phyloP scores from a whole-genome alignment of 257 asterid species.

The Forsythia suspensa region DNA sequence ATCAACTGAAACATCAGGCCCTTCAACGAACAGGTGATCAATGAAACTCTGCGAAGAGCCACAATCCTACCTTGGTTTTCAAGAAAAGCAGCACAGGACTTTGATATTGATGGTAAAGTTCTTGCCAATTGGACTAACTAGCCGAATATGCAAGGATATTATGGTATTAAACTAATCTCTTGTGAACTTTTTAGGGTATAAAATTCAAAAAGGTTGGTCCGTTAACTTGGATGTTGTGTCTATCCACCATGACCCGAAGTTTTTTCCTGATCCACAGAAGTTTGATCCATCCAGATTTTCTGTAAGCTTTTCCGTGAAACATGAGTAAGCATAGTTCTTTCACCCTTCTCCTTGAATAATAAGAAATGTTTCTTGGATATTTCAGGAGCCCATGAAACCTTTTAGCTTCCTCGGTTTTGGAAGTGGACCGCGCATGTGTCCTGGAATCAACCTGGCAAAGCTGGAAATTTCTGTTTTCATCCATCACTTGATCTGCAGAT shows the following conservation, averaged over 20 bases:
- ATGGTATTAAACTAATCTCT: slow-evolving; percentile 16
- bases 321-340: not conserved
- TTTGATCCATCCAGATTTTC: slow-evolving; percentile 80
- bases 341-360: not conserved
- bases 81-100: slow-evolving; percentile 89
- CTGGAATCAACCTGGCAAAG: slow-evolving; percentile 89
- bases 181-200: slow-evolving; percentile 42
- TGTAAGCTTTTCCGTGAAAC: slow-evolving; percentile 38
- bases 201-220: slow-evolving; percentile 77
- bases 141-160: not conserved
- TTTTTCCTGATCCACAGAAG: slow-evolving; percentile 62
- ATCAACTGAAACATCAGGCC: slow-evolving; percentile 1
- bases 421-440: slow-evolving; percentile 89
- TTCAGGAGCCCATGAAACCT: slow-evolving; percentile 66
- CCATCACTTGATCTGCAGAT: slow-evolving; percentile 83
- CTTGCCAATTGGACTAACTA: slow-evolving; percentile 1
- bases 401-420: slow-evolving; percentile 88
- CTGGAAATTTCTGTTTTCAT: slow-evolving; percentile 72
- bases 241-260: slow-evolving; percentile 71
- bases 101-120: slow-evolving; percentile 67
- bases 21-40: slow-evolving; percentile 53
- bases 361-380: slow-evolving; percentile 1
- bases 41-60: slow-evolving; percentile 80
- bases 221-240: slow-evolving; percentile 83
- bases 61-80: slow-evolving; percentile 86